Base-by-base conservation (phyloP, 495 filamentous ascomycete genomes). In the Penicillium fimorum region DNA sequence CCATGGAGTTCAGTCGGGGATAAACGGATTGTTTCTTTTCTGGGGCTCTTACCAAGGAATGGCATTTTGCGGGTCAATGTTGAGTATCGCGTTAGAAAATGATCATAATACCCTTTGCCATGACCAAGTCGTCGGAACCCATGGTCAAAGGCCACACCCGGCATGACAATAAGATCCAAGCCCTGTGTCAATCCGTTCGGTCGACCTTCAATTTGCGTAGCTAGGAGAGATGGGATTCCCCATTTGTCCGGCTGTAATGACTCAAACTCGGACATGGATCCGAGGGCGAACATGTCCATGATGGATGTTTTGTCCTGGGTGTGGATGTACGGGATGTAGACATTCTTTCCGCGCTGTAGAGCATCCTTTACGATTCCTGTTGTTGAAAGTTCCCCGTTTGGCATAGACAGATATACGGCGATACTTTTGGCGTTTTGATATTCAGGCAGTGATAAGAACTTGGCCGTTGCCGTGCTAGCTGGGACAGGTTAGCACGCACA, bases 101-200 rank as follows among this genome's bases (percentile, higher is more conserved):
- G 86, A 73, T 98, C 94, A 82, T 97, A 98, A 72, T 92, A 98
- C 44, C 95, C 94, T 77, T 90, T 96, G 50, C 94, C 94, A 77
- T 98, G 95, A 9, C 94, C 94, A 11, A 97, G 77, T 66, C 94
- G 79, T 59, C 86, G 81, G 52, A 93, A 83, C 32, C 77, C 79
- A 12, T 74, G 65, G 70, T 96, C 93, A 68, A 97, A 98, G 9
- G 90, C 94, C 70, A 97, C 88, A 13, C 94, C 94, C 2, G 94
- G 94, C 85, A 97, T 85, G 20, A 98, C 80, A 50, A 98, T 85
- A 56, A 97, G 66, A 68, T 98, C 92, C 41, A 96, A 70, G 12
- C 85, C 80, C 64, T 47, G 82, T 40, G 85, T 84, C 48, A 96
- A 81, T 56, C 88, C 84, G 54, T 90, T 87, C 58, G 83, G 80